Base-by-base conservation (phyloP, 305 asterid species). In the Ruellia speciosa region DNA sequence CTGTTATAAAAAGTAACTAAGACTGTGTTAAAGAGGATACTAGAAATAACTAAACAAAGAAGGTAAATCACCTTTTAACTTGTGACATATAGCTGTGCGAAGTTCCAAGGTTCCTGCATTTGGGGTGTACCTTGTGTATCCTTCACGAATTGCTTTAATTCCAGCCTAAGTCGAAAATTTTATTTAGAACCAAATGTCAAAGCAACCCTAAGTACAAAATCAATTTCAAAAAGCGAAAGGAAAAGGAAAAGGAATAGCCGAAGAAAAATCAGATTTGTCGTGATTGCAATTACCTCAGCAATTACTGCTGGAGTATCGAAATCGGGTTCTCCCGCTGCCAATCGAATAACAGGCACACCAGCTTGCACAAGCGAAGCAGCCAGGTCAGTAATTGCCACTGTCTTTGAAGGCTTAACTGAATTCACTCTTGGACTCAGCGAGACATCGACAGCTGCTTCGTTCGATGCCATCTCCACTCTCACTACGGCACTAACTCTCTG, bases 301-400 rank as follows among this genome's bases (percentile, higher is more conserved):
- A 92, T 92, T 33, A 59, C 68, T 56, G 85, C 60, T 31, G 99
- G 96, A 71, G 96, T 92, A 77, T 84, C 99, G 58, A 92, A 88
- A 80, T 92, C 96, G 9, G 99, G 99, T 65, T 92, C 99, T 15
- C 96, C 96, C 8, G 99, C 96, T 5, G 99, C 94, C 63, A 92
- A 75, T 43, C 95, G 71, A 63, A 92, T 92, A 66, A 92, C 90
- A n/a, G 96, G 99, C 63, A 87, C 98, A 34, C 98, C 96, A 66
- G 98, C 98, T 73, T 81, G 90, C 41, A 59, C 94, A 67, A 87
- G 95, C 39, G 96, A 92, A 66, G 85, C 79, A 51, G 96, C 98
- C 66, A 85, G 96, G 72, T 87, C 98, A 0, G 95, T 87, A 50
- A 90, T 90, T 48, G 95, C 95, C 63, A 85, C 85, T 0, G 95